Percentiles rank a stretch among this genome's conserved stretches.
phyloP scores from a whole-genome alignment of 2,329 filamentous ascomycete species.

The Apiospora rasikravindrae region DNA sequence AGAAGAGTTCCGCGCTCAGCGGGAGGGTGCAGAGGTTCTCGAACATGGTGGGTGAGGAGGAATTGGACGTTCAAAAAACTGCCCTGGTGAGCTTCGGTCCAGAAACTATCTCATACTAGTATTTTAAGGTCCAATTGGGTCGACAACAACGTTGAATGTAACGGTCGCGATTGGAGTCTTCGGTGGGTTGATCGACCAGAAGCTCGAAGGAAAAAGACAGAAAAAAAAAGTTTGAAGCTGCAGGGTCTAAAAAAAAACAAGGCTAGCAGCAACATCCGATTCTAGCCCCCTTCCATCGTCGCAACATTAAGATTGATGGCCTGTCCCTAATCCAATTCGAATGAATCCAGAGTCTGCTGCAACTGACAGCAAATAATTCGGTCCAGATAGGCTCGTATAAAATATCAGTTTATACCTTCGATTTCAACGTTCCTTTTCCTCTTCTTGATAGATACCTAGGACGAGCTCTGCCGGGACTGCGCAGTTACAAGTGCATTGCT shows the following conservation, averaged over 20 bases:
- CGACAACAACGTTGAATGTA: neutral
- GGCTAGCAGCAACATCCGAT: neutral
- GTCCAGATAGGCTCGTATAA: neutral
- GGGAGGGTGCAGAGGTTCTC: constrained; percentile 92
- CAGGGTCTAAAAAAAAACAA: constrained; percentile 5
- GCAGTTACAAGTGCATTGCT: neutral
- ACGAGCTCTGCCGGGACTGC: neutral
- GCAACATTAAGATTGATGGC: neutral
- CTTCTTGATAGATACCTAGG: neutral
- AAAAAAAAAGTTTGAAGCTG: neutral
- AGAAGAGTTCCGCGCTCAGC: constrained; percentile 83
- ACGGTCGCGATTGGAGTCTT: neutral
- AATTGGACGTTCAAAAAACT: neutral
- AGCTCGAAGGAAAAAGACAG: neutral
- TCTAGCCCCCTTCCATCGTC: neutral
- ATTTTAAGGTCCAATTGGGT: neutral
- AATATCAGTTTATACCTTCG: neutral
- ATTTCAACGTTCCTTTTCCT: neutral
- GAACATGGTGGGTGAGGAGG: constrained; percentile 66
- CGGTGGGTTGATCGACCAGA: neutral
- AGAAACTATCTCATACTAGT: neutral
- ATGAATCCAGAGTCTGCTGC: neutral
- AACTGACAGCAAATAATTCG: neutral
- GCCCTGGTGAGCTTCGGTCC: neutral
- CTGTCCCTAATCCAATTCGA: neutral